Base-by-base conservation (phyloP, 2,329 filamentous ascomycete genomes). In the Cytospora mali region DNA sequence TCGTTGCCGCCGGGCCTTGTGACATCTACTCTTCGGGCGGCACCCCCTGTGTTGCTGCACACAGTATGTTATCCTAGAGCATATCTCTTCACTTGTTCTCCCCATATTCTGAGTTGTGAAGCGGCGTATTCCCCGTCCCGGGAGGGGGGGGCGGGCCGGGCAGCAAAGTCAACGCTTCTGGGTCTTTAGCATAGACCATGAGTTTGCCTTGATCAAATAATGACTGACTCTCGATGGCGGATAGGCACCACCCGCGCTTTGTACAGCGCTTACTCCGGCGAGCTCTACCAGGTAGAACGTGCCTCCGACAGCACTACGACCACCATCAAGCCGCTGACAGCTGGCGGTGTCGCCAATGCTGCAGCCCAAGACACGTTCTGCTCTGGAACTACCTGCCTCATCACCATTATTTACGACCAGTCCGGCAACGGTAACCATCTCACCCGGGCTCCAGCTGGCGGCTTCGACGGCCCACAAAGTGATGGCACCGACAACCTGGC, bases 371-470 rank as follows among this genome's bases (percentile, higher is more conserved):
- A 89, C 72, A 67, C 75, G 0, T 89, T 89, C 73, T 89, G 87
- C 68, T 72, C 77, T 11, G 72, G 75, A 55, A 88, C 86, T 0
- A 88, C 84, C 14, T 89, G 87, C 68, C 75, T 87, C 27, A 88
- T 89, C 70, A 81, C 80, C 0, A 79, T 84, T 68, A 87, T 88
- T 58, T 89, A 89, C 70, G 87, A 89, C 71, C 87, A 89, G 73
- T 87, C 86, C 14, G 85, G 85, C 59, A 74, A 73, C 1, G 79
- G 79, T 0, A 89, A 89, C 66, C 83, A 89, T 68, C 83, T 89
- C 3, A 87, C 81, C 0, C 85, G 85, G 66, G 87, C 86, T 2
- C 83, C 84, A 0, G 80, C 81, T 0, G 86, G 86, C 1, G 83
- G 77, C 31, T 86, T 84, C 68, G 73, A 69, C 0, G 86, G 86